phyloP scores from a whole-genome alignment of 768 basidiomycete species.

The Lentinula boryana region DNA sequence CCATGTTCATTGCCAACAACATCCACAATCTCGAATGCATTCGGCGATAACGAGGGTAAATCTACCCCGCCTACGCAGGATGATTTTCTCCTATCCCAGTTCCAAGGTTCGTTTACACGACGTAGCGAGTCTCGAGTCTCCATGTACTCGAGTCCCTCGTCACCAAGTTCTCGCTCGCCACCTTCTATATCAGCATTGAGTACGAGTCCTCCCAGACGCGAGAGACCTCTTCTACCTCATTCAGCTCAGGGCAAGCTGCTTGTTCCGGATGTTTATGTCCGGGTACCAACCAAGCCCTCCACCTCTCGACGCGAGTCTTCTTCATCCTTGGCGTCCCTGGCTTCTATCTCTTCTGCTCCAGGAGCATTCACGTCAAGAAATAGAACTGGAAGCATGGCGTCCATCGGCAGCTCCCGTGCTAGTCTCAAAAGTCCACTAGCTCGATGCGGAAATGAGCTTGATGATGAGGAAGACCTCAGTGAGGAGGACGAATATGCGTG shows the following conservation, averaged over 20 bases:
- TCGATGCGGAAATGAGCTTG: constrained; percentile 30
- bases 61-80: constrained; percentile 27
- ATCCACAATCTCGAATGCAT: constrained; percentile 11
- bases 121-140: constrained; percentile 46
- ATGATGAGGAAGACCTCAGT: constrained; percentile 16
- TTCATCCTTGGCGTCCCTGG: constrained; percentile 17
- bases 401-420: not conserved
- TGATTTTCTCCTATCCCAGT: constrained; percentile 43
- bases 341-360: constrained; percentile 9
- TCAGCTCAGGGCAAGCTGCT: constrained; percentile 63
- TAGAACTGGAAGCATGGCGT: constrained; percentile 11
- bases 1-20: constrained; percentile 39
- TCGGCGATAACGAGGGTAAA: constrained; percentile 7
- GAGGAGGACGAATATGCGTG: constrained; percentile 20
- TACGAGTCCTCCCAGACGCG: constrained; percentile 28
- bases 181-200: constrained; percentile 28
- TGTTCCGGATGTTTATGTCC: constrained; percentile 33
- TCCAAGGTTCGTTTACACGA: constrained; percentile 49
- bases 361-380: constrained; percentile 9
- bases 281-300: constrained; percentile 12
- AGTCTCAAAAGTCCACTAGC: constrained; percentile 35
- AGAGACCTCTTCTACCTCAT: constrained; percentile 49
- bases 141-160: constrained; percentile 22
- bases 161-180: constrained; percentile 29
- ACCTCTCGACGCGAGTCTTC: constrained; percentile 27